A percentile compares a stretch with the other conserved stretches of the same genome.
Conservation (phyloP, 1,284 basidiomycete genomes). For the Irpex lacteus region DNA sequence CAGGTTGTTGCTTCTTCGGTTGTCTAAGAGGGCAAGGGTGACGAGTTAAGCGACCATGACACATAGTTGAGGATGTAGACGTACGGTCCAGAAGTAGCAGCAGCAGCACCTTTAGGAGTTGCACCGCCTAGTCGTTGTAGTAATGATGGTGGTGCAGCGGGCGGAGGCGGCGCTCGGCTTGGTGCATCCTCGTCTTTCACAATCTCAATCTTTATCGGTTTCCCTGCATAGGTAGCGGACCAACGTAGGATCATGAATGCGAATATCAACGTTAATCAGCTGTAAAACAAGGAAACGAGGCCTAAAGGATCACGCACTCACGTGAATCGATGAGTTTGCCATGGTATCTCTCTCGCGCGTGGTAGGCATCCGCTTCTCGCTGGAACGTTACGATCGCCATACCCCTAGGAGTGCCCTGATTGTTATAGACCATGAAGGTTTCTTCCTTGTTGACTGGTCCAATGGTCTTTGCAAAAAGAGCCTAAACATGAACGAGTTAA, state of each 20-base stretch:
- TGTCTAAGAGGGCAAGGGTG: slow-evolving; percentile 10
- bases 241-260: neutral
- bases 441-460: slow-evolving; percentile 59
- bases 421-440: slow-evolving; percentile 67
- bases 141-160: slow-evolving; percentile 30
- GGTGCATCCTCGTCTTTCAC: slow-evolving; percentile 43
- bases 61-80: neutral
- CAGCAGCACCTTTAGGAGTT: slow-evolving; percentile 10
- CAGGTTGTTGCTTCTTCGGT: slow-evolving; percentile 4
- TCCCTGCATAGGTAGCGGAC: slow-evolving; percentile 37
- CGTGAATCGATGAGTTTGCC: slow-evolving; percentile 74
- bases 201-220: slow-evolving; percentile 68
- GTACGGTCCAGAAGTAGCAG: slow-evolving; percentile 1
- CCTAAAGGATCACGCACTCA: slow-evolving; percentile 35
- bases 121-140: slow-evolving; percentile 31
- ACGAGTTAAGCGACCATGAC: neutral
- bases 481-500: slow-evolving; percentile 36
- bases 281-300: neutral
- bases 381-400: slow-evolving; percentile 72
- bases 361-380: slow-evolving; percentile 53
- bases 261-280: neutral
- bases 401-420: slow-evolving; percentile 66
- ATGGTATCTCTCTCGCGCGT: slow-evolving; percentile 64
- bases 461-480: slow-evolving; percentile 70
- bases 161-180: slow-evolving; percentile 10